These are phyloP conservation scores for Sistotremastrum suecicum DNA, from an alignment of 768 basidiomycete genomes.

Conservation along the genomic window DNA sequence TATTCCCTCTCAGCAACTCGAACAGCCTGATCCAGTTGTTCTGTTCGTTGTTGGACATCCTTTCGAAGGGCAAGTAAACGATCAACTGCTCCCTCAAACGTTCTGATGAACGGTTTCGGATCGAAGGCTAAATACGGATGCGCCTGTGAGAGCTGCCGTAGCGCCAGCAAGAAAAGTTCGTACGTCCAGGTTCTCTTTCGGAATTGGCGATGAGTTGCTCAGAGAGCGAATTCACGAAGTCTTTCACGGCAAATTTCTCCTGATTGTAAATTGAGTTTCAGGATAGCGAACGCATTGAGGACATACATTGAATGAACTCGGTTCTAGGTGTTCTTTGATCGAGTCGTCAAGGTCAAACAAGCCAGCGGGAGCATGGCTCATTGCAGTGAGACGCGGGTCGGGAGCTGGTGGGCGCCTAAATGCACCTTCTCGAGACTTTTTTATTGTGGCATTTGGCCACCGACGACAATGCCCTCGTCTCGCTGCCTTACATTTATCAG, in stretches of 20 bases:
- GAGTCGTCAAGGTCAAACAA: slow-evolving; percentile 34
- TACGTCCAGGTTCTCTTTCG: slow-evolving; percentile 70
- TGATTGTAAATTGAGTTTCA: slow-evolving; percentile 14
- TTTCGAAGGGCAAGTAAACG: slow-evolving; percentile 74
- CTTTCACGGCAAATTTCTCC: slow-evolving; percentile 88
- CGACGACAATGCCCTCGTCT: slow-evolving; percentile 42
- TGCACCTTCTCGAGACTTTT: slow-evolving; percentile 29
- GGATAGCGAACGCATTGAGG: neutral
- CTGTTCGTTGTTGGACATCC: slow-evolving; percentile 81
- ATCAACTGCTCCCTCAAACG: slow-evolving; percentile 87
- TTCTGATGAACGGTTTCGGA: slow-evolving; percentile 82
- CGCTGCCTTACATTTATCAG: slow-evolving; percentile 46
- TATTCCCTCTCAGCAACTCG: slow-evolving; percentile 84
- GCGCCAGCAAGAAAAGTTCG: slow-evolving; percentile 20
- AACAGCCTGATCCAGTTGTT: slow-evolving; percentile 87
- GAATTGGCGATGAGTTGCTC: slow-evolving; percentile 83
- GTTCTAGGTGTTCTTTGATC: slow-evolving; percentile 35
- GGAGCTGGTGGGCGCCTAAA: neutral
- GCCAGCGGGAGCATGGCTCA: slow-evolving; percentile 11
- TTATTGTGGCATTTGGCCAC: slow-evolving; percentile 62
- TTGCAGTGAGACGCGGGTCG: no score
- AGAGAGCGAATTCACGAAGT: slow-evolving; percentile 73
- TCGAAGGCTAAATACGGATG: slow-evolving; percentile 56
- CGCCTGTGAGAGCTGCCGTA: neutral
- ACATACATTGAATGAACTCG: slow-evolving; percentile 41